phyloP scores from a whole-genome alignment of 23 red algal species.

The Agarophyton chilense region DNA sequence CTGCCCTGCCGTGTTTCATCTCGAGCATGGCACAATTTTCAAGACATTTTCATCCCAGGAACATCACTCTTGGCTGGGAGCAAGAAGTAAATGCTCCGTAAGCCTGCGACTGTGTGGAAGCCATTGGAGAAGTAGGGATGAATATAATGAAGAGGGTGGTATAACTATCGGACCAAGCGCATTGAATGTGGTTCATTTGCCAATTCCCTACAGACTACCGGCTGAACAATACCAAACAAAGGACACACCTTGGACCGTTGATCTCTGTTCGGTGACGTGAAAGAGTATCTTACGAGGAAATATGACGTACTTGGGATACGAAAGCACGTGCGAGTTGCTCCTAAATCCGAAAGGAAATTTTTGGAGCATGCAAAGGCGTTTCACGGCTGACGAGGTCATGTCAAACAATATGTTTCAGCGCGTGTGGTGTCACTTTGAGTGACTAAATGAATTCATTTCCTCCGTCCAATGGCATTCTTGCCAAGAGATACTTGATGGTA shows the following conservation, averaged over 20 bases:
- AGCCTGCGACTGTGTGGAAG: not conserved
- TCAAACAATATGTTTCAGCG: too few relatives aligned
- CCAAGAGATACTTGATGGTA: too few relatives aligned
- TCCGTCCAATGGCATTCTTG: too few relatives aligned
- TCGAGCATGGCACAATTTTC: slow-evolving; percentile 13
- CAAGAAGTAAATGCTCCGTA: not conserved
- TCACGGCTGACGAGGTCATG: too few relatives aligned
- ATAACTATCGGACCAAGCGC: not conserved
- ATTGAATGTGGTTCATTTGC: slow-evolving; percentile 9
- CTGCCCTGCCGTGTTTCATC: slow-evolving; percentile 37
- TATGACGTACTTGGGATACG: too few relatives aligned
- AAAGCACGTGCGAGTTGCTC: too few relatives aligned
- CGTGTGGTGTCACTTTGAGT: too few relatives aligned
- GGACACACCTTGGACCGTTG: slow-evolving; percentile 57
- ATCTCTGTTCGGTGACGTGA: slow-evolving; percentile 36
- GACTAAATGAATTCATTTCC: too few relatives aligned
- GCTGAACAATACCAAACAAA: not conserved
- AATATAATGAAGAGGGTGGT: not conserved
- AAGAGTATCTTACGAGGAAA: not conserved
- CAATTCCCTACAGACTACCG: slow-evolving; percentile 57
- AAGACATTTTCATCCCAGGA: slow-evolving; percentile 3
- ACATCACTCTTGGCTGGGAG: not conserved
- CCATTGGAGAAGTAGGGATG: not conserved
- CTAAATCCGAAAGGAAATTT: too few relatives aligned
- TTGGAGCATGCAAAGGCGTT: too few relatives aligned